Evolutionary conservation across 768 basidiomycete species (phyloP), one percentile per base, ranked within the genome.

Genomic region (Tephrocybe sp.): DNA sequence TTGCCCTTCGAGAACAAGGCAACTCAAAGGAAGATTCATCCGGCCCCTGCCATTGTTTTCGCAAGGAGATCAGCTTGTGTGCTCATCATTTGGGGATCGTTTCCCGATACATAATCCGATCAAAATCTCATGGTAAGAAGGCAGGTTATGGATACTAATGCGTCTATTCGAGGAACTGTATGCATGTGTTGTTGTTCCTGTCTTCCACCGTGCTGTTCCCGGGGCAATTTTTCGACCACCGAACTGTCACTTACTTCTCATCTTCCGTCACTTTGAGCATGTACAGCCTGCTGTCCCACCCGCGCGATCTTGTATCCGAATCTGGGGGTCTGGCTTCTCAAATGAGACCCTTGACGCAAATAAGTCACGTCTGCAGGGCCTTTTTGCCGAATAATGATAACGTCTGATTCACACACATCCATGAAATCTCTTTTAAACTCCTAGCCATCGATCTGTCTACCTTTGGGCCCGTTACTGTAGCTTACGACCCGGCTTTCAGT

Each of bases 401-500:
- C 54, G 61, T 53, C 60, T 62, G 64, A 66, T 66, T 60, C 54
- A 61, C 40, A 55, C 61, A 59, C 57, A 49, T 51, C 38, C 21
- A 26, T 48, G 55, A 58, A 51, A 54, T 64, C 65, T 66, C 68
- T 70, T 72, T 71, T 73, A 73, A 72, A 68, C 65, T 64, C 66
- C 51, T 56, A 55, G 59, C 60, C 57, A 52, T 55, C 57, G 53
- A 49, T 55, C 41, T 31, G 45, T 49, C 48, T 64, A 52, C 48
- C 58, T 63, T 64, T 63, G 67, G 54, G 52, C 52, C 59, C 56
- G 52, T 64, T 58, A 60, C 63, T 61, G 55, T 70, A 71, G 58
- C 59, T 62, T 70, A 69, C 65, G 60, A 63, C 60, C 57, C 64
- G 53, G 60, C 59, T 64, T 64, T 61, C 54, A 52, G 49, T 49